Evolutionary conservation across 495 filamentous ascomycete species (phyloP).

Genomic region (Astrocystis sublimbata): DNA sequence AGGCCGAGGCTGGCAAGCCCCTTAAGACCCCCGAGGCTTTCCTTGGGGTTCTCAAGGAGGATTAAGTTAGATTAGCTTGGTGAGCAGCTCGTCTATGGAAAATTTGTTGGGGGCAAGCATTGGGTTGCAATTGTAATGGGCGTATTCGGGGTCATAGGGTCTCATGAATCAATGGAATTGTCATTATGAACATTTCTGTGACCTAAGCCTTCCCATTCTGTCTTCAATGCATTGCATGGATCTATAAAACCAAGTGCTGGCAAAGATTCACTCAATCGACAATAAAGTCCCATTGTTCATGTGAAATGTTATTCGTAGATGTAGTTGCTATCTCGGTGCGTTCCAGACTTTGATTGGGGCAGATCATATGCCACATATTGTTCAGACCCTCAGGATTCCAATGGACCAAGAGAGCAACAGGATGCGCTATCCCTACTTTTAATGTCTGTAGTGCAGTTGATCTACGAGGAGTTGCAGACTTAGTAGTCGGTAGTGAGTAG

Average conservation of each 20-base stretch:
- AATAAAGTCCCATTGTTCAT: neutral
- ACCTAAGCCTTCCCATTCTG: conserved; percentile 11
- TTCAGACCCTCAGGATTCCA: no score
- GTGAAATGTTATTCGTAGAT: neutral
- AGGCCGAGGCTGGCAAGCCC: conserved; percentile 42
- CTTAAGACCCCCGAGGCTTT: conserved; percentile 37
- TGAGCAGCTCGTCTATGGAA: conserved; percentile 35
- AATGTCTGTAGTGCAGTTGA: no score
- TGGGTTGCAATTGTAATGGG: conserved; percentile 31
- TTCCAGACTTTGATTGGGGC: neutral
- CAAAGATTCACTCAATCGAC: neutral
- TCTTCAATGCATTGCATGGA: neutral
- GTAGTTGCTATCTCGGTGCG: neutral
- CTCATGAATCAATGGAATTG: conserved; percentile 39
- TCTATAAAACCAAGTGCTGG: neutral
- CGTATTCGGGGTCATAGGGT: conserved; percentile 38
- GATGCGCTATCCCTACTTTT: no score
- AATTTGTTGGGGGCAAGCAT: conserved; percentile 25
- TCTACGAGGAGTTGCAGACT: no score
- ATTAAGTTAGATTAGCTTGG: conserved; percentile 39
- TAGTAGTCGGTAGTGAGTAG: no score
- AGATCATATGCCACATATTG: no score
- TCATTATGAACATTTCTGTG: conserved; percentile 30
- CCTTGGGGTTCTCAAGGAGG: conserved; percentile 42
- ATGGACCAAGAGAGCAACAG: no score